A percentile compares a stretch with the other conserved stretches of the same genome.
Conservation (phyloP, 305 asterid genomes). For the Fraxinus latifolia region DNA sequence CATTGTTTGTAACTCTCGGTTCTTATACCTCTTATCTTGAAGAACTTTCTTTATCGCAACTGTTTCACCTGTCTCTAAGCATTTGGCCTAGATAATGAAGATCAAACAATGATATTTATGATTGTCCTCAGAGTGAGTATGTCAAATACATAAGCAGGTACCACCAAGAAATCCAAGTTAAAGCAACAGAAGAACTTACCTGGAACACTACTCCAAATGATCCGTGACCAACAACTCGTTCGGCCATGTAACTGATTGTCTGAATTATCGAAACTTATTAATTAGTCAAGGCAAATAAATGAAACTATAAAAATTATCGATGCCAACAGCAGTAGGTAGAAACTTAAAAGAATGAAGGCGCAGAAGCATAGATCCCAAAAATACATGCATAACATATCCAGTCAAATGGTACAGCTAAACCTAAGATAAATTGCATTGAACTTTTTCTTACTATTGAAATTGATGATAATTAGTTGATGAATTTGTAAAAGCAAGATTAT, state of each 20-base stretch:
- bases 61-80: conserved; percentile 90
- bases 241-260: conserved; percentile 86
- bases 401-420: background rate
- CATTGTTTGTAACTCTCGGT: conserved; percentile 93
- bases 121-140: background rate
- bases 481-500: background rate
- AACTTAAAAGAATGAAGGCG: background rate
- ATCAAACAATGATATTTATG: conserved; percentile 13
- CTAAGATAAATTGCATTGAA: background rate
- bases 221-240: conserved; percentile 89
- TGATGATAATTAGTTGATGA: background rate
- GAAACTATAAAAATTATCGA: background rate
- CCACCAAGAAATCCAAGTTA: conserved; percentile 10
- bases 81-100: conserved; percentile 68
- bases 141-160: background rate
- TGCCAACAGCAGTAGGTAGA: background rate
- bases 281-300: background rate
- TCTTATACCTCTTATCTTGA: conserved; percentile 92
- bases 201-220: conserved; percentile 92
- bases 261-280: conserved; percentile 19
- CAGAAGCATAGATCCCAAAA: background rate
- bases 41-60: conserved; percentile 92
- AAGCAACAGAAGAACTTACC: conserved; percentile 38
- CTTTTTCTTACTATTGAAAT: background rate
- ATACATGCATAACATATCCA: background rate